Base-by-base conservation (phyloP, 164 flowering plant genomes). In the Taxillus chinensis region DNA sequence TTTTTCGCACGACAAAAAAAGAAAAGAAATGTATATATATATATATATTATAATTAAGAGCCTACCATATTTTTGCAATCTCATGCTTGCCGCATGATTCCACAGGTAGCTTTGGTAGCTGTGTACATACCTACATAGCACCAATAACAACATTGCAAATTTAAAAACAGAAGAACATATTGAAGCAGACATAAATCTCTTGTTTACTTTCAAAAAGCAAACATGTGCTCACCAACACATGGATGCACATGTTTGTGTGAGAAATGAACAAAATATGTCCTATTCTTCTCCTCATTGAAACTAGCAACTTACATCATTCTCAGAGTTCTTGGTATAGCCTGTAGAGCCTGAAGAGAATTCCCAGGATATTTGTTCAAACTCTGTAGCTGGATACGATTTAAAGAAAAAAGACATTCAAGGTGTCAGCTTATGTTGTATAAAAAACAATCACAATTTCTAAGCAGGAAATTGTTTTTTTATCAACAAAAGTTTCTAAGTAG, bases 41-140 rank as follows among this genome's bases (percentile, higher is more conserved):
- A 39, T 12, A 40, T 17, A 54, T 3, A 54, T 7, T 7, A 54
- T 6, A 49, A 27, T 40, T 45, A 41, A 57, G 50, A 38, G 63
- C 46, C 15, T 61, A 93, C 98, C 97, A 75, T 85, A 81, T 74
- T 82, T 86, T 73, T 93, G 82, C 68, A 93, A 83, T 64, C 98
- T 80, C 66, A 59, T 15, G 63, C 95, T 90, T 56, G 98, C 87
- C 53, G 98, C 97, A 79, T 89, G 89, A 69, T 93, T 93, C 98
- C 98, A 93, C 68, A 93, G 71, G 77, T 80, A 93, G 77, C 98
- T 93, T 75, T 93, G 98, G 67, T 93, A 93, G 73, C 98, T 90
- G 65, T 93, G 98, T 59, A 86, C 92, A 77, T 85, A 93, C 98
- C 98, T 93, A 67, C 39, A 70, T 53, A 77, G 40, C 41, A 54